Evolutionary conservation across 116 monocot species (phyloP), one percentile per base, ranked within the genome.

Genomic region (Cymodocea nodosa): DNA sequence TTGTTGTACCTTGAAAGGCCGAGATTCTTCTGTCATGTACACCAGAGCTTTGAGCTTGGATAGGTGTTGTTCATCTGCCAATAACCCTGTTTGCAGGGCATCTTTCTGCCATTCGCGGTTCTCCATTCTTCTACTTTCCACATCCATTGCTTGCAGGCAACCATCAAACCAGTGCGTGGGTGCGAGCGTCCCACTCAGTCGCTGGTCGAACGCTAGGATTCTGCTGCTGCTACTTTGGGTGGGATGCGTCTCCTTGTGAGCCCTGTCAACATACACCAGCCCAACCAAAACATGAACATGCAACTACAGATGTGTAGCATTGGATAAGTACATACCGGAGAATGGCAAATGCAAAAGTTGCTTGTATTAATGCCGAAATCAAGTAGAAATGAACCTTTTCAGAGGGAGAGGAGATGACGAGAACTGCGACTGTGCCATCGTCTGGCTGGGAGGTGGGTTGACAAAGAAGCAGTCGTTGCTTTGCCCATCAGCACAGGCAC

Each of bases 71-170:
- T 54, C 74, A 71, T 35, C 74, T 69, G 74, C 62, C 54, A 71
- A 63, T 52, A 75, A 68, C 12, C 55, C 83, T 65, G 59, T 52
- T 51, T 71, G 64, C 24, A 56, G 19, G 53, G 72, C 73, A 75
- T 76, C 76, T 63, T 71, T 69, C 73, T 74, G 64, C 68, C 76
- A 73, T 39, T 69, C 65, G 64, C 78, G 23, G 40, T 66, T 18
- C 63, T 30, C 30, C 30, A 30, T 30, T 30, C 30, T 30, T 30
- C 30, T 30, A 1, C 30, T 30, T 30, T 71, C 76, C 65, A 72
- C 64, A 24, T 50, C 72, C 65, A 79, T 75, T 53, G 80, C 76
- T 90, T 75, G 76, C 79, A 77, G 79, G 81, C 79, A 78, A 83
- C 79, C 74, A 79, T 79, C 77, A 30, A 30, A 30, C 30, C 30